Conservation (phyloP, 2,329 filamentous ascomycete genomes). For the Hortaea sp. region DNA sequence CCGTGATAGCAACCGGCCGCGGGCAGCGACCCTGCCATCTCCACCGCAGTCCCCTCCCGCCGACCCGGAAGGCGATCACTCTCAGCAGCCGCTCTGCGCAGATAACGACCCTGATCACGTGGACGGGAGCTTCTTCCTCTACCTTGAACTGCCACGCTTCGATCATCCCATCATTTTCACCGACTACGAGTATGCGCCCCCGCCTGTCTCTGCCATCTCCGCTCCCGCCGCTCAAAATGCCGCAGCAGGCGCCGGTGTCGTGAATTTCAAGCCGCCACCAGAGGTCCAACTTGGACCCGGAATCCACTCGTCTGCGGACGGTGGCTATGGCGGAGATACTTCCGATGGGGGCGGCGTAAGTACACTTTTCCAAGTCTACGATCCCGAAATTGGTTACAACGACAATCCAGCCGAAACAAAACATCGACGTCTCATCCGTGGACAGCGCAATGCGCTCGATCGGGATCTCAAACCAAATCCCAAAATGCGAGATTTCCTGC, state of each 20-base stretch:
- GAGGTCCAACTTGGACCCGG: constrained; percentile 86
- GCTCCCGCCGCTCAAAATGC: constrained; percentile 47
- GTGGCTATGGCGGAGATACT: constrained; percentile 40
- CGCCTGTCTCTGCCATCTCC: constrained; percentile 63
- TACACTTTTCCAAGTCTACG: constrained; percentile 70
- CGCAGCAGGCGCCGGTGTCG: constrained; percentile 38
- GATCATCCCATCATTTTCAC: constrained; percentile 94
- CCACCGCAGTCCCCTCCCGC: background rate
- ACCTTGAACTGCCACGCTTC: constrained; percentile 86
- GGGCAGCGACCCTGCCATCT: background rate
- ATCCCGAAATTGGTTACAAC: constrained; percentile 78
- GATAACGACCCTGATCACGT: constrained; percentile 35
- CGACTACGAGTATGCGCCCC: constrained; percentile 82
- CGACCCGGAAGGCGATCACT: background rate
- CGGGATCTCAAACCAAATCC: constrained; percentile 93
- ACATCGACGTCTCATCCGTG: constrained; percentile 82
- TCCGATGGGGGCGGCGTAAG: constrained; percentile 45
- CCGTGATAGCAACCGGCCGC: constrained; percentile 25
- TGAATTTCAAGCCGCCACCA: constrained; percentile 68
- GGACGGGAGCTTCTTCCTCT: constrained; percentile 66
- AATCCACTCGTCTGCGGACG: constrained; percentile 54
- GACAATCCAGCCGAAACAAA: constrained; percentile 96
- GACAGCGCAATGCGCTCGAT: constrained; percentile 83
- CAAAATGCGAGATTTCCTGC: constrained; percentile 87
- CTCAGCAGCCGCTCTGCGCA: constrained; percentile 15